Base-by-base conservation (phyloP, 805 yeast species). In the Pichia gijzeniarum region DNA sequence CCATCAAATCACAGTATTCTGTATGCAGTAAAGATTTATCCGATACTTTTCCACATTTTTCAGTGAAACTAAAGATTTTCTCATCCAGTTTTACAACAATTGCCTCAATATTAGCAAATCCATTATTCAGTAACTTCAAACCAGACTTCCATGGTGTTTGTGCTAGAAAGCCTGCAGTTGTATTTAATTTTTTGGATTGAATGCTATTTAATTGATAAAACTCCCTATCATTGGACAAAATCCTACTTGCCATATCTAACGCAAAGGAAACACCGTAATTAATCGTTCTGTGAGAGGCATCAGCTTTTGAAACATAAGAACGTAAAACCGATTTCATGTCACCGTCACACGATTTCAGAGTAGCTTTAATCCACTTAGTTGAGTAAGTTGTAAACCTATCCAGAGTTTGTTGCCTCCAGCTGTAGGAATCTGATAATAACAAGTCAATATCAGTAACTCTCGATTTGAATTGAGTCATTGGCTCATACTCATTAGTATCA, bases 201-300 rank as follows among this genome's bases (percentile, higher is more conserved):
- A 51, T 41, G 16, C 48, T 67, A 53, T 47, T 65, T 48, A 41
- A 73, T 59, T 74, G 73, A 2, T 77, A 72, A 25, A 82, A 62
- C 55, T 85, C 93, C 37, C 81, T 68, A 55, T 87, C 95, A 25
- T 71, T 72, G 17, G 81, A 71, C n/a, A 80, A 65, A 12, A 87
- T 74, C 4, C 76, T 62, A 4, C 93, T 88, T 1, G 95, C 95
- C 81, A 88, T 76, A 53, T 86, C 93, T 47, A 90, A 68, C 0
- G 99, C 98, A 71, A 91, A 86, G 0, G 95, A 82, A 40, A 89
- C 82, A 44, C 98, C 98, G 56, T 75, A 80, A 46, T 85, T 82
- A 35, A 85, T 74, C 2, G 52, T 47, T 47, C 57, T 55, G 18
- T 47, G 51, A 27, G 53, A 43, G 5, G 50, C 47, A 39, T 62